Evolutionary conservation across 192 early-diverging fungal genomes (phyloP).

Genomic region (Gamsiella multidivaricata): DNA sequence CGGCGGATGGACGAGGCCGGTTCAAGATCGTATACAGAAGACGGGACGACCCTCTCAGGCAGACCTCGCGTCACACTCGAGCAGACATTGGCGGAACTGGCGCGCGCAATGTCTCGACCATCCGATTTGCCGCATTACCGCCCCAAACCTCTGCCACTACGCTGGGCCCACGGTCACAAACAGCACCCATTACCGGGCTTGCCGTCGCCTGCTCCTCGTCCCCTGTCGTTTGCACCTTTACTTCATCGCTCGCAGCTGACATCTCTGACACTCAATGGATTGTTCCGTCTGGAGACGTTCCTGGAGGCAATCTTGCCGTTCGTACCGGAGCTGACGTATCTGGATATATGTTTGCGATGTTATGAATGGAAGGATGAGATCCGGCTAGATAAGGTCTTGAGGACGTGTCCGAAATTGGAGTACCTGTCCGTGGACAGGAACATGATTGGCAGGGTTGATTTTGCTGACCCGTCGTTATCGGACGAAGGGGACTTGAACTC

Average conservation of each 20-base stretch:
- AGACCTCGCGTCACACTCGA: conserved; percentile 10
- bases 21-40: not conserved
- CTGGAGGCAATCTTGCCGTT: conserved; percentile 20
- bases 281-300: conserved; percentile 20
- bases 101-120: not conserved
- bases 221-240: conserved; percentile 6
- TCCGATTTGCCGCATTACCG: not conserved
- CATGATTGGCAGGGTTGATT: conserved; percentile 22
- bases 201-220: not conserved
- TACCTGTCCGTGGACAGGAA: conserved; percentile 32
- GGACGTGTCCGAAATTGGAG: conserved; percentile 29
- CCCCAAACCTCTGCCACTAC: conserved; percentile 1
- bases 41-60: not conserved
- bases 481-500: not conserved
- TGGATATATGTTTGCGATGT: conserved; percentile 20
- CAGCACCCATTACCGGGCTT: not conserved
- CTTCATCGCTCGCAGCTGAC: conserved; percentile 15
- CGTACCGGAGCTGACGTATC: conserved; percentile 21
- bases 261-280: conserved; percentile 13
- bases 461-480: not conserved
- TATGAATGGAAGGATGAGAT: conserved; percentile 36
- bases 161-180: not conserved
- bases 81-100: not conserved
- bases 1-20: not conserved
- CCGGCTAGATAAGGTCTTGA: conserved; percentile 20